These are phyloP conservation scores for Aspergillus floridensis DNA, from an alignment of 2,329 filamentous ascomycete genomes.

Conservation along the genomic window DNA sequence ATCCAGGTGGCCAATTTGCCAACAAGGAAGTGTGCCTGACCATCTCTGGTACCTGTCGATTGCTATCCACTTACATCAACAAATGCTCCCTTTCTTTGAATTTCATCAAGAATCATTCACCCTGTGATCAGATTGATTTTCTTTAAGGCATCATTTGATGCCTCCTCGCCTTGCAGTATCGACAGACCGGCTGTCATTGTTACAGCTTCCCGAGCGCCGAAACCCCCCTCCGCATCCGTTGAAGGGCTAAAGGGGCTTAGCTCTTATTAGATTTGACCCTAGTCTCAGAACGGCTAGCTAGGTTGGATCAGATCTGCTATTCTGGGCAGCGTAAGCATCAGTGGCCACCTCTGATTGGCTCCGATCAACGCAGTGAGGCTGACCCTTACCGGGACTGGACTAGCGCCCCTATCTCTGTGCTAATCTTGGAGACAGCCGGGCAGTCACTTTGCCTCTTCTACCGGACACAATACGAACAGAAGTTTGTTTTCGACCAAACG, in stretches of 20 bases:
- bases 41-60: neutral
- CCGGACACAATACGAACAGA: neutral
- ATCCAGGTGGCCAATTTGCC: neutral
- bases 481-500: neutral
- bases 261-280: neutral
- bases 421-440: neutral
- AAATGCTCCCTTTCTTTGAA: neutral
- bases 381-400: neutral
- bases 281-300: neutral
- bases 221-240: neutral
- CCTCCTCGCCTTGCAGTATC: neutral
- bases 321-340: neutral
- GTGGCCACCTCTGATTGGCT: neutral
- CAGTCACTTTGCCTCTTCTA: neutral
- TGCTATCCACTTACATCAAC: neutral
- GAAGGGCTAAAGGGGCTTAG: constrained; percentile 1
- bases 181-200: neutral
- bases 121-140: too few species aligned
- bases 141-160: too few species aligned
- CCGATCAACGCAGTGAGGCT: neutral
- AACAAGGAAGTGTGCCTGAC: neutral
- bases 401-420: neutral
- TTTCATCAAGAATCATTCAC: neutral
- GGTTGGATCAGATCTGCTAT: constrained; percentile 4
- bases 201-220: neutral